Evolutionary conservation across 176 grass and related monocot species (phyloP), one percentile per base, ranked within the genome.

Genomic region (Sorghum bicolor): DNA sequence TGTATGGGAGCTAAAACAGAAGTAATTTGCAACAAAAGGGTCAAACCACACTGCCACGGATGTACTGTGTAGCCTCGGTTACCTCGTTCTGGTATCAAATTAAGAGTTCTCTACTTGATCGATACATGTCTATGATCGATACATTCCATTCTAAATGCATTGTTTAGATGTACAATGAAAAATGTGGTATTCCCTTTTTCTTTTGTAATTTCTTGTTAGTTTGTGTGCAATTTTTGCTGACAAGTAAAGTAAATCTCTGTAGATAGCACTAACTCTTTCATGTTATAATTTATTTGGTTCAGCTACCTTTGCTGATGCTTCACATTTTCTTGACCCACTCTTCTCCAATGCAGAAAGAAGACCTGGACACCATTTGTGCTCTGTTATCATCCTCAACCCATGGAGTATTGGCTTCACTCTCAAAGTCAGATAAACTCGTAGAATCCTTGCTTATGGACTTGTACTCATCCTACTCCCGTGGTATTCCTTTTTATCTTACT

Each of bases 361-460:
- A 86, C 43, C 26, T 93, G 16, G 36, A 24, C 14, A 78, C 67
- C 82, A 76, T 91, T 74, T 81, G 66, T 75, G 87, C 85, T 50
- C 72, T 95, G n/a, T 73, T 98, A 82, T 95, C 91, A 43, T 88
- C 79, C 17, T 90, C 95, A 75, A 92, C 61, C 66, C 85, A 95
- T 90, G 77, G 36, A 40, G 87, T 87, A 72, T 62, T 98, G 69
- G 84, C 78, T 90, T 98, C 95, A 86, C 34, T 93, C 5, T 82
- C 85, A 84, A 85, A 80, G n/a, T 79, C 85, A 82, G 80, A 91
- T 74, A 67, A 86, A 68, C 89, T 89, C 39, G 19, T 95, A 67
- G 88, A 89, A 82, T 88, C 87, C 50, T 86, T 98, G 76, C 81
- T 98, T 72, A 84, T 72, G 86, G 92, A 91, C 34, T 66, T 98